phyloP scores from a whole-genome alignment of 2,329 filamentous ascomycete species.

The Rutstroemia sp. region DNA sequence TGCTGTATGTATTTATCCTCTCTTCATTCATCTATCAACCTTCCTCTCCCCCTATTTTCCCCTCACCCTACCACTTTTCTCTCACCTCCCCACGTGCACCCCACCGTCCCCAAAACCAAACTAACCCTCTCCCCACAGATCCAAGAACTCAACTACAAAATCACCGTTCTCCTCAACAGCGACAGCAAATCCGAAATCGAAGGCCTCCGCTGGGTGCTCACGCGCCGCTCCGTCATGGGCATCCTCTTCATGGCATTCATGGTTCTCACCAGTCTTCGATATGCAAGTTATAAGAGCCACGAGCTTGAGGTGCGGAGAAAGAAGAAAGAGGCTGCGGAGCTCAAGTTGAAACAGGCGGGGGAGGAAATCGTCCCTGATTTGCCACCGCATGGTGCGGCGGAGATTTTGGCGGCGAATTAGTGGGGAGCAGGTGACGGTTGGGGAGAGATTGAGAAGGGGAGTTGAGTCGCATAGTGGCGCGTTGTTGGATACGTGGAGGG shows the following conservation, averaged over 20 bases:
- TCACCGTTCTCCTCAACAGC: slow-evolving; percentile 81
- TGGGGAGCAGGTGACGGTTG: not conserved
- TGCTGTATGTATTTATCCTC: slow-evolving; percentile 46
- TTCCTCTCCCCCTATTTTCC: not conserved
- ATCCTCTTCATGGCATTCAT: slow-evolving; percentile 59
- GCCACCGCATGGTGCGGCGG: slow-evolving; percentile 45
- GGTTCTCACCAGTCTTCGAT: slow-evolving; percentile 52
- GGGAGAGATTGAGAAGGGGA: not conserved
- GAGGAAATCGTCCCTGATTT: slow-evolving; percentile 35
- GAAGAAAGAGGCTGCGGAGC: slow-evolving; percentile 16
- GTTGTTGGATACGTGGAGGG: too few species aligned
- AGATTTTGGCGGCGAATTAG: slow-evolving; percentile 50
- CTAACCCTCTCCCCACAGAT: slow-evolving; percentile 43
- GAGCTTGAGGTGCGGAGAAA: slow-evolving; percentile 26
- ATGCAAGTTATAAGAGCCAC: slow-evolving; percentile 44
- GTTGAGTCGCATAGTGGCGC: not conserved
- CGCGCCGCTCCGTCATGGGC: slow-evolving; percentile 54
- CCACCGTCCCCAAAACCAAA: not conserved
- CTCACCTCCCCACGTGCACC: not conserved
- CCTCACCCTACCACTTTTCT: not conserved
- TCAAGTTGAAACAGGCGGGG: slow-evolving; percentile 34
- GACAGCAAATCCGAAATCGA: slow-evolving; percentile 92
- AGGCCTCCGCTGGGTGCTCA: slow-evolving; percentile 78
- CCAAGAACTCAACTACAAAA: slow-evolving; percentile 94
- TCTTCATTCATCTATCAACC: not conserved